Evolutionary conservation across 495 filamentous ascomycete species (phyloP).

Genomic region (Ascobolus immersus): DNA sequence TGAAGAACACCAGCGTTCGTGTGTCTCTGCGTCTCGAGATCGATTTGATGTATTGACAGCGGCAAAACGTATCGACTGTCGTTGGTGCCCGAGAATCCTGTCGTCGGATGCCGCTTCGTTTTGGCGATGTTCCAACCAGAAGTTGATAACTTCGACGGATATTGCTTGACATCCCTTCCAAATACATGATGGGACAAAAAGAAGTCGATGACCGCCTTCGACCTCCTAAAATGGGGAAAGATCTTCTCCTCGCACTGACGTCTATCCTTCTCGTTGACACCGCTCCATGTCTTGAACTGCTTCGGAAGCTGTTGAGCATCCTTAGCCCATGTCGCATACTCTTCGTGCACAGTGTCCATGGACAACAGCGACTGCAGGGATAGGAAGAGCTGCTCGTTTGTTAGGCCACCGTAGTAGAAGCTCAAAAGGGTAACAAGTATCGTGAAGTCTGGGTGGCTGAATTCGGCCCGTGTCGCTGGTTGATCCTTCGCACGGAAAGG

Average conservation of each 20-base stretch:
- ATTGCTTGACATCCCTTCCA: slow-evolving; percentile 36
- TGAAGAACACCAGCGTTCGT: slow-evolving; percentile 41
- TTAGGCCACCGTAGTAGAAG: slow-evolving; percentile 44
- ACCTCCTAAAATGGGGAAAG: slow-evolving; percentile 27
- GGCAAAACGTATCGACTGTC: slow-evolving; percentile 35
- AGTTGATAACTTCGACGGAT: slow-evolving; percentile 36
- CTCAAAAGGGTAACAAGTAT: slow-evolving; percentile 40
- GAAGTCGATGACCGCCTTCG: slow-evolving; percentile 32
- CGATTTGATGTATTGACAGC: slow-evolving; percentile 26
- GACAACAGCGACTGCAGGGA: slow-evolving; percentile 26
- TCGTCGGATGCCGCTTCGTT: slow-evolving; percentile 24
- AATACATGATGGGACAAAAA: slow-evolving; percentile 39
- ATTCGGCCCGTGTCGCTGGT: slow-evolving; percentile 38
- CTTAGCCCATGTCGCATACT: slow-evolving; percentile 30
- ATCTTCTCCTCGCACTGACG: slow-evolving; percentile 17
- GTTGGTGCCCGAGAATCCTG: slow-evolving; percentile 51
- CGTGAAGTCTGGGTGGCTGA: slow-evolving; percentile 45
- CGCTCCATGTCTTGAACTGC: slow-evolving; percentile 18
- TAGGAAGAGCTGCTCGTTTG: slow-evolving; percentile 24
- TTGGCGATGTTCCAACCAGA: slow-evolving; percentile 45
- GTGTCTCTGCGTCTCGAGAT: slow-evolving; percentile 29
- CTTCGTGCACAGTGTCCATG: slow-evolving; percentile 28
- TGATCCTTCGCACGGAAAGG: slow-evolving; percentile 47
- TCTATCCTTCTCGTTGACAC: slow-evolving; percentile 35
- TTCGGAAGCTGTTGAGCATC: slow-evolving; percentile 17